phyloP scores from a whole-genome alignment of 306 rosid genomes.

The Inga leiocalycina region DNA sequence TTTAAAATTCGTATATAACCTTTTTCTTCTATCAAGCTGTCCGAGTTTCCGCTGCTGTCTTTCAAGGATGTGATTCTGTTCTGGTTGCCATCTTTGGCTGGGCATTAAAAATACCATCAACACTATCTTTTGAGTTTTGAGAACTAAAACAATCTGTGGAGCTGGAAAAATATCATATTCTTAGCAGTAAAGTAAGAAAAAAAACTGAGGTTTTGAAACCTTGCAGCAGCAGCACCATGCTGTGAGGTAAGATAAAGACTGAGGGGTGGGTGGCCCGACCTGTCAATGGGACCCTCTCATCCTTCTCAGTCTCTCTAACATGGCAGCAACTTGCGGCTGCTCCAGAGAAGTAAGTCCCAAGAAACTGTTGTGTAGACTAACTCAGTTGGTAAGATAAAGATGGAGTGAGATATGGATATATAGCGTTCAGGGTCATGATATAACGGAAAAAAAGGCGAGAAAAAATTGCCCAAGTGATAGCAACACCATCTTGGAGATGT shows the following conservation, averaged over 20 bases:
- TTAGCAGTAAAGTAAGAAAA: not conserved
- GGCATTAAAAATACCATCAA: not conserved
- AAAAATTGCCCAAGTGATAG: not conserved
- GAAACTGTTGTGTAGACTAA: not conserved
- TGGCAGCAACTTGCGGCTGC: not conserved
- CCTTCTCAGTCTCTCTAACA: not conserved
- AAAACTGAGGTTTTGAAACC: not conserved
- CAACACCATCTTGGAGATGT: not conserved
- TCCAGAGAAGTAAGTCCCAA: not conserved
- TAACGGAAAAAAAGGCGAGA: not conserved
- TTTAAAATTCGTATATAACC: not conserved
- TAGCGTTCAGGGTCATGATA: not conserved
- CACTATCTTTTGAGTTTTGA: not conserved
- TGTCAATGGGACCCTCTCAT: not conserved
- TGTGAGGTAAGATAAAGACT: not conserved
- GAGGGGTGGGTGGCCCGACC: not conserved
- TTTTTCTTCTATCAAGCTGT: too few species aligned
- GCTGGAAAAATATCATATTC: not conserved
- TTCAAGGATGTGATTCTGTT: not conserved
- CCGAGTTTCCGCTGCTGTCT: too few species aligned
- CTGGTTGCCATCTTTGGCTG: not conserved
- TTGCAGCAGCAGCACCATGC: not conserved
- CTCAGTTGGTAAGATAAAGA: not conserved
- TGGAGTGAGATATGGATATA: not conserved
- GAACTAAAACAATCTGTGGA: not conserved